phyloP scores from a whole-genome alignment of 495 filamentous ascomycete genomes.

The Diplogelasinospora grovesii region DNA sequence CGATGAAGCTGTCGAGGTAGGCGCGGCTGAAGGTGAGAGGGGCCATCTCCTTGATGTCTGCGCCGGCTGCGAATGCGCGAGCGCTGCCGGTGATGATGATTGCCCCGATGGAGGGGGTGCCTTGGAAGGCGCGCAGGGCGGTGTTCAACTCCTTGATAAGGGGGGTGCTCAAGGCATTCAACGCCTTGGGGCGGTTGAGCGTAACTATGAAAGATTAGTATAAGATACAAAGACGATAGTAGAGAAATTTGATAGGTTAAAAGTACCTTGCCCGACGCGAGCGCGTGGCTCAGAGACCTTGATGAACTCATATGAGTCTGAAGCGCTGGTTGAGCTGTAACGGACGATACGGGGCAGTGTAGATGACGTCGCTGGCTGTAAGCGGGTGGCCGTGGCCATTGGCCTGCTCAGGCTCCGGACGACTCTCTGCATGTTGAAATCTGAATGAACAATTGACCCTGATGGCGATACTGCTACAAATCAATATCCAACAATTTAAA shows the following conservation, averaged over 20 bases:
- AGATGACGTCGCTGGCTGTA: conserved; percentile 31
- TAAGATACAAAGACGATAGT: too few species aligned
- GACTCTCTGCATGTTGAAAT: too few species aligned
- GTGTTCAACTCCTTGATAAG: conserved; percentile 85
- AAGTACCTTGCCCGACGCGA: conserved; percentile 75
- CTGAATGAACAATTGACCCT: too few species aligned
- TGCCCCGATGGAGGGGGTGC: conserved; percentile 59
- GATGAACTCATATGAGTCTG: conserved; percentile 67
- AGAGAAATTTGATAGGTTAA: not conserved
- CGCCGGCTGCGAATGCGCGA: conserved; percentile 89
- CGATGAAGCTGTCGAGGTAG: conserved; percentile 85
- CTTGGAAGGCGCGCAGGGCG: conserved; percentile 66
- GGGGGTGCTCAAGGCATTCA: conserved; percentile 85
- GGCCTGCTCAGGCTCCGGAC: conserved; percentile 31
- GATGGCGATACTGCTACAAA: too few species aligned
- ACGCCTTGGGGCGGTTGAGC: conserved; percentile 88
- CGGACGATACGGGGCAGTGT: conserved; percentile 44
- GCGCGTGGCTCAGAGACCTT: conserved; percentile 74
- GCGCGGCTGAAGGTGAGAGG: conserved; percentile 78
- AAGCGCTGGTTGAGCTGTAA: conserved; percentile 51
- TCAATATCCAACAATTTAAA: too few species aligned
- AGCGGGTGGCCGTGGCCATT: conserved; percentile 54
- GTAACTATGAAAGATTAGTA: too few species aligned
- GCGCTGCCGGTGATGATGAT: conserved; percentile 83
- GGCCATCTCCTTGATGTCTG: conserved; percentile 99